Evolutionary conservation across 1,139 yeast genomes (phyloP).

Genomic region (Blastobotrys petasosporus): DNA sequence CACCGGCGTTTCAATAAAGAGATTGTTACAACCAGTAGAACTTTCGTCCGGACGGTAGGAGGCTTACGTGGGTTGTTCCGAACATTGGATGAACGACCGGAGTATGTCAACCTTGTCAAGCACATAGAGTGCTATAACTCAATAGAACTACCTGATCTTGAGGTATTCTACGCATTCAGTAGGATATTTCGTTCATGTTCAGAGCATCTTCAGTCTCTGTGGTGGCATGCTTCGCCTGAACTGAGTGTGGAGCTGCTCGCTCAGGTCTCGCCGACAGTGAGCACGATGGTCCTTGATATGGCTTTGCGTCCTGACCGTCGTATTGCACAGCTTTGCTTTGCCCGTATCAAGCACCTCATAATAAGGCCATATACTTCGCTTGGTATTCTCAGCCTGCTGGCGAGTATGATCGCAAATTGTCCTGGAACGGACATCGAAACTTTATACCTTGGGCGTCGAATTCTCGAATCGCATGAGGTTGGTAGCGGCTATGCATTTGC

Average conservation of each 20-base stretch:
- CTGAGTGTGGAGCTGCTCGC: constrained; percentile 20
- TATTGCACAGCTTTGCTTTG: constrained; percentile 15
- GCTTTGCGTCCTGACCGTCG: constrained; percentile 18
- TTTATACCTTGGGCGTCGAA: constrained; percentile 18
- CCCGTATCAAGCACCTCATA: constrained; percentile 16
- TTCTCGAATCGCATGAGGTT: constrained; percentile 15
- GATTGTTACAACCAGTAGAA: constrained; percentile 4
- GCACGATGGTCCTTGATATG: constrained; percentile 17
- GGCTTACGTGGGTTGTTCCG: constrained; percentile 23
- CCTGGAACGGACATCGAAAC: constrained; percentile 8
- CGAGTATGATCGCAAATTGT: constrained; percentile 15
- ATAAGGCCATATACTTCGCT: constrained; percentile 20
- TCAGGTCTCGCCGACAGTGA: constrained; percentile 13
- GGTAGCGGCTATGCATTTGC: constrained; percentile 26
- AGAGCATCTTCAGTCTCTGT: constrained; percentile 17
- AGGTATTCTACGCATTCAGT: constrained; percentile 16
- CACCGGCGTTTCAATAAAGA: constrained; percentile 23
- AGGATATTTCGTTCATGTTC: constrained; percentile 16
- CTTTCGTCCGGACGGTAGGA: constrained; percentile 24
- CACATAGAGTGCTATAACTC: constrained; percentile 23
- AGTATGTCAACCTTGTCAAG: constrained; percentile 15
- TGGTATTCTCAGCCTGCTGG: constrained; percentile 16
- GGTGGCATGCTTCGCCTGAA: constrained; percentile 24
- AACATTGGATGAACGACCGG: constrained; percentile 12
- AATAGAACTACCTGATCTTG: constrained; percentile 23